Percentiles rank a stretch among this genome's conserved stretches.
Conservation (phyloP, 2,329 filamentous ascomycete species). For the Calonectria hongkongensis region DNA sequence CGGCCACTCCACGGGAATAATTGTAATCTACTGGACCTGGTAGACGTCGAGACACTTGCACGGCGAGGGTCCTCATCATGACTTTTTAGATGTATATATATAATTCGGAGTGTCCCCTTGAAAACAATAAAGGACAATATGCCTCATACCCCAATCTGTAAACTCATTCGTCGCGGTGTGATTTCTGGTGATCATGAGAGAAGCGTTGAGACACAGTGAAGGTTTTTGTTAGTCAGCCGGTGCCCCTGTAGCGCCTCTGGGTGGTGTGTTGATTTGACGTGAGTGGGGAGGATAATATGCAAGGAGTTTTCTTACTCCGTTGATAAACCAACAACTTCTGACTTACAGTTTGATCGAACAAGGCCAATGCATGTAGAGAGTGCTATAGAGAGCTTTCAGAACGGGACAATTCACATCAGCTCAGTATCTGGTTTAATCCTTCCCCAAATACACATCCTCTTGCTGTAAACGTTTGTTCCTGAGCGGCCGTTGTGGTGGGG, state of each 20-base stretch:
- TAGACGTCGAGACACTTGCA: conserved; percentile 35
- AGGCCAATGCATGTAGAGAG: conserved; percentile 22
- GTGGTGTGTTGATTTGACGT: conserved; percentile 25
- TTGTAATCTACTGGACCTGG: conserved; percentile 52
- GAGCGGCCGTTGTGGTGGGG: conserved; percentile 43
- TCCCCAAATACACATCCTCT: not conserved
- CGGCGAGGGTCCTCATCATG: conserved; percentile 37
- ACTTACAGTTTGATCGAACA: conserved; percentile 16
- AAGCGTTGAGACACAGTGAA: conserved; percentile 28
- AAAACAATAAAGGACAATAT: conserved; percentile 13
- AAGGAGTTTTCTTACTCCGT: conserved; percentile 36
- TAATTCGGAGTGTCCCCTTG: conserved; percentile 35
- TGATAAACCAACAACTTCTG: conserved; percentile 16
- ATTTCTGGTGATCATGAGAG: conserved; percentile 7
- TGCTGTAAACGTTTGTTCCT: conserved; percentile 12
- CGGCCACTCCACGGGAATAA: conserved; percentile 54
- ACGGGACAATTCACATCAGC: not conserved
- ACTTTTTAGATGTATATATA: conserved; percentile 38
- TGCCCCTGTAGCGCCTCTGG: not conserved
- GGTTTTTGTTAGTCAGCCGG: conserved; percentile 29
- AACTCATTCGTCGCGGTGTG: no score
- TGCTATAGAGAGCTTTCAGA: not conserved
- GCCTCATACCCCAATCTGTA: not conserved
- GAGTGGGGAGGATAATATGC: conserved; percentile 20
- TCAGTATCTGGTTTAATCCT: conserved; percentile 20